Conservation (phyloP, 2,329 filamentous ascomycete species). For the Cadophora gregata region DNA sequence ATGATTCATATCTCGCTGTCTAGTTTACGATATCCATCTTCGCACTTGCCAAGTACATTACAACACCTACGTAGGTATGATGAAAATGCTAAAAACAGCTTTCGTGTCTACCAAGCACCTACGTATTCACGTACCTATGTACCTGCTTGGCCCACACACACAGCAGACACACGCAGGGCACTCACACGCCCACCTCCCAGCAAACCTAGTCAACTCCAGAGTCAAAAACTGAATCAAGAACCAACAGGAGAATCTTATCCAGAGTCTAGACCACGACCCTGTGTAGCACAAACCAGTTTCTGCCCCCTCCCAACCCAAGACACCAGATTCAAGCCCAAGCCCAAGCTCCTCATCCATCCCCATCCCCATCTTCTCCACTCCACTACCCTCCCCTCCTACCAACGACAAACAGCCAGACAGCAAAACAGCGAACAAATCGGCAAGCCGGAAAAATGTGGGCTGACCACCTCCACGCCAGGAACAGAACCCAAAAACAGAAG, state of each 20-base stretch:
- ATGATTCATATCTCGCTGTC: conserved; percentile 1
- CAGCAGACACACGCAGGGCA: background rate
- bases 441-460: conserved; percentile 9
- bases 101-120: background rate
- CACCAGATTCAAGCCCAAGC: background rate
- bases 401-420: background rate
- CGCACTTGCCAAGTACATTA: background rate
- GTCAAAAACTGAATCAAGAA: too few species aligned
- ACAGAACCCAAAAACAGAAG: background rate
- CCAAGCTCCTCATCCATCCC: too few species aligned
- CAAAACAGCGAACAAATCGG: background rate
- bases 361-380: background rate
- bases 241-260: background rate
- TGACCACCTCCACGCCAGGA: background rate
- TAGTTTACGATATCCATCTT: background rate
- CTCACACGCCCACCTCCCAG: background rate
- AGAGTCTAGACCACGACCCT: background rate
- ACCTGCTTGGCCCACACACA: background rate
- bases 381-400: background rate
- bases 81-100: conserved; percentile 2
- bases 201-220: conserved; percentile 6
- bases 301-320: background rate
- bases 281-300: background rate
- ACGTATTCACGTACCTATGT: background rate
- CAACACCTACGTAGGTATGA: background rate